Evolutionary conservation across 2,329 filamentous ascomycete genomes (phyloP), one percentile per base, ranked within the genome.

Genomic region (Periconia macrospinosa): DNA sequence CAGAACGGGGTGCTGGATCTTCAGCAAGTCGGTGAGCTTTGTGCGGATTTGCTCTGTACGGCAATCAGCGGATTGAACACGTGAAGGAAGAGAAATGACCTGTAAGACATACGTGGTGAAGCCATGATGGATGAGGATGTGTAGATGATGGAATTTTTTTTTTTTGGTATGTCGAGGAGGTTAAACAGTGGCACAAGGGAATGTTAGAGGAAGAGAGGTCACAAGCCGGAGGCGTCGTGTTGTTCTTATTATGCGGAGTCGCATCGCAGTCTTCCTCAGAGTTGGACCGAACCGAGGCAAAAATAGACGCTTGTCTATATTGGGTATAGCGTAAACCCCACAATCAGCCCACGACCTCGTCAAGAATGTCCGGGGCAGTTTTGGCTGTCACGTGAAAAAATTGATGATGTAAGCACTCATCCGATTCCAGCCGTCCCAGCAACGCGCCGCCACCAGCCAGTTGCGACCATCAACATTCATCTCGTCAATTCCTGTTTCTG

Each of bases 1-100:
- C 70, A 99, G 81, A 73, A 99, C 82, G 54, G 94, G 94, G 79
- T 99, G 94, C 76, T 96, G 91, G 85, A 99, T 97, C 83, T 91
- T 90, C 79, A 99, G 89, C 61, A 97, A 89, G 84, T 97, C 93
- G 66, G 94, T 99, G 69, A 92, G 82, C 63, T 90, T 87, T 50
- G 94, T 99, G 71, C 90, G 90, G 77, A 99, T 88, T 81, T 90
- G 83, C 81, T 94, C 90, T 93, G 76, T 19, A 45, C 45, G 15
- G 45, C 49, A 61, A 45, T 45, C 15, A 45, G 43, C 20, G 72
- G 74, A 57, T 64, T 49, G 41, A 53, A 52, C 61, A 65, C 56
- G 57, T 59, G 57, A 60, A 63, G 45, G 54, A 50, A 18, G 18
- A 27, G 19, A 20, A 30, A 42, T 13, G 10, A 13, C 2, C 37